Evolutionary conservation across 805 yeast genomes (phyloP).

Genomic region (Wickerhamiella kurtzmanii): DNA sequence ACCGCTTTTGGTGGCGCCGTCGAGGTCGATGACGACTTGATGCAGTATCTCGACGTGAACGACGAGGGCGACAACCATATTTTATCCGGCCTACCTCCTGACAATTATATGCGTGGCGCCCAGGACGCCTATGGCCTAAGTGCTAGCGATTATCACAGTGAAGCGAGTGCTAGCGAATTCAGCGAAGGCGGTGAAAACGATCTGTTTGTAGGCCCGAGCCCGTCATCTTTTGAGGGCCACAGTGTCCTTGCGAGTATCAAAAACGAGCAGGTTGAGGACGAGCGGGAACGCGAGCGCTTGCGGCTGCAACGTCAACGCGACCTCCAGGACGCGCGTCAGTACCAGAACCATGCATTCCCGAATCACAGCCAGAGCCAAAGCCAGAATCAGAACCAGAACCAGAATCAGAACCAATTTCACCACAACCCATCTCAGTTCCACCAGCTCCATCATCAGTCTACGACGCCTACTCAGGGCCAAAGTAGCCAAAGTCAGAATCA

Average conservation of each 20-base stretch:
- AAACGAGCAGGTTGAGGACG: neutral
- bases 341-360: neutral
- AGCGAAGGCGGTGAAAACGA: neutral
- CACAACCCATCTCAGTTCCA: neutral
- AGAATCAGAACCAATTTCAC: neutral
- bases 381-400: neutral
- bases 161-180: neutral
- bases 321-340: neutral
- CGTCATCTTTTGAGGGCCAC: neutral
- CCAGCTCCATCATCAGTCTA: neutral
- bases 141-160: neutral
- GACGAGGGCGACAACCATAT: neutral
- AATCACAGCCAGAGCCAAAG: neutral
- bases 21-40: neutral
- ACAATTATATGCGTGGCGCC: neutral
- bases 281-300: neutral
- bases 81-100: neutral
- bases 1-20: neutral
- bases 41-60: slow-evolving; percentile 2
- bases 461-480: neutral
- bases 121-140: neutral
- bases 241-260: neutral
- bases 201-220: neutral
- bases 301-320: neutral
- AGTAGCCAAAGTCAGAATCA: neutral